Evolutionary conservation across 2,329 filamentous ascomycete genomes (phyloP).

Genomic region (Alternaria arbusti): DNA sequence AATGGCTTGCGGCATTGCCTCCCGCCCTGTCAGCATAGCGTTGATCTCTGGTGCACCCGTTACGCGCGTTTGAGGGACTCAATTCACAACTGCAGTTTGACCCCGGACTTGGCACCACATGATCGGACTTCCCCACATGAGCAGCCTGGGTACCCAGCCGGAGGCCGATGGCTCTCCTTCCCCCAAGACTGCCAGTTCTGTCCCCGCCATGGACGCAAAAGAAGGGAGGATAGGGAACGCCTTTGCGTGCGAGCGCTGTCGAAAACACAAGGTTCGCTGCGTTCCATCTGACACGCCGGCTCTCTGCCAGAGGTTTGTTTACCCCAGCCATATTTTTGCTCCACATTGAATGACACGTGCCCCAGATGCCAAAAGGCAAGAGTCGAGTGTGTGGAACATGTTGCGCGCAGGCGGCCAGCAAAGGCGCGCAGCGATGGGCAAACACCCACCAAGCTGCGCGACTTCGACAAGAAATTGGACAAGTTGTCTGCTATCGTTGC

Average conservation of each 20-base stretch:
- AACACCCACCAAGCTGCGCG: constrained; percentile 37
- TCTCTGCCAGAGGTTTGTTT: constrained; percentile 44
- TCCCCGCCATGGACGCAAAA: constrained; percentile 43
- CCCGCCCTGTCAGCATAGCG: constrained; percentile 13
- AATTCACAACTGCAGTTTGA: constrained; percentile 21
- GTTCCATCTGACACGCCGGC: constrained; percentile 41
- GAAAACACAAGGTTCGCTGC: constrained; percentile 47
- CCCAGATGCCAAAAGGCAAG: constrained; percentile 45
- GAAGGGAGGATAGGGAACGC: constrained; percentile 46
- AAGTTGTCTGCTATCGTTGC: constrained; percentile 42
- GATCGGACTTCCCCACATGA: constrained; percentile 47
- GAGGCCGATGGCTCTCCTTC: constrained; percentile 33
- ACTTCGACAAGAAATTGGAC: constrained; percentile 45
- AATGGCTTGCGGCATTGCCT: constrained; percentile 14
- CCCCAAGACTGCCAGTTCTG: constrained; percentile 33
- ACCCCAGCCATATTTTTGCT: constrained; percentile 10
- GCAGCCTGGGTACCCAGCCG: constrained; percentile 28
- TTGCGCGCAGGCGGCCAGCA: constrained; percentile 44
- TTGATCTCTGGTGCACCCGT: constrained; percentile 14
- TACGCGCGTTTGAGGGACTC: constrained; percentile 10
- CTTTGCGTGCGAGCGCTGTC: constrained; percentile 46
- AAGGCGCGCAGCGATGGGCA: constrained; percentile 37
- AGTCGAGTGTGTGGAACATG: constrained; percentile 46
- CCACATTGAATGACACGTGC: constrained; percentile 40
- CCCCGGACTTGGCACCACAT: constrained; percentile 38